These are phyloP conservation scores for Saccharomycopsis schoenii DNA, from an alignment of 805 yeast species.

Conservation along the genomic window DNA sequence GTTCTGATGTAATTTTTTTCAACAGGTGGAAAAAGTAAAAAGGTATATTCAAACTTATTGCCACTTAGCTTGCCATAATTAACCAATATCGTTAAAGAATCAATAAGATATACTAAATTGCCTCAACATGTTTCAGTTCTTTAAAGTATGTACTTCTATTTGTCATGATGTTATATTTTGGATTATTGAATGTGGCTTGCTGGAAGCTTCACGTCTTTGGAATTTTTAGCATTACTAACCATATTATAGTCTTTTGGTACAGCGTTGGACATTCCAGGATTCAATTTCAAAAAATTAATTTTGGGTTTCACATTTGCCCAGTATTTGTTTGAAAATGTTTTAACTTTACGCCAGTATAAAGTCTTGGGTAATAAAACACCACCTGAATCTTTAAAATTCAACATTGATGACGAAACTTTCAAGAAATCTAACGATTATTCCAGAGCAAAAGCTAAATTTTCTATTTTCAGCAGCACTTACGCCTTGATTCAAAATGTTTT, in stretches of 20 bases:
- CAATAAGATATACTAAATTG: not conserved
- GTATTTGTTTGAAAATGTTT: constrained; percentile 62
- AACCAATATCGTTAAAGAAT: not conserved
- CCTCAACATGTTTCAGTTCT: not conserved
- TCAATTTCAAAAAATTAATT: constrained; percentile 74
- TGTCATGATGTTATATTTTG: not conserved
- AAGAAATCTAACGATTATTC: constrained; percentile 71
- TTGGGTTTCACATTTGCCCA: constrained; percentile 68
- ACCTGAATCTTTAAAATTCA: constrained; percentile 60
- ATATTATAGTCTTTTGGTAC: constrained; percentile 2
- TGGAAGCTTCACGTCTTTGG: no score
- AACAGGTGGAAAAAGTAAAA: no score
- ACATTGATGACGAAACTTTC: constrained; percentile 65
- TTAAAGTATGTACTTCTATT: not conserved
- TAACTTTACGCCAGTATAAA: constrained; percentile 68
- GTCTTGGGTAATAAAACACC: constrained; percentile 47
- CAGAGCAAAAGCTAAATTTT: constrained; percentile 65
- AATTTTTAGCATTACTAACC: not conserved
- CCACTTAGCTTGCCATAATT: not conserved
- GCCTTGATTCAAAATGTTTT: constrained; percentile 46
- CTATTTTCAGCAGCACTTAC: constrained; percentile 44
- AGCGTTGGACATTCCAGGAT: constrained; percentile 22
- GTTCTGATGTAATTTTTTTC: not conserved
- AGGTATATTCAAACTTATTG: no score
- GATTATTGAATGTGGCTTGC: no score